These are phyloP conservation scores for Saksenaea vasiformis DNA, from an alignment of 371 early-diverging fungal species.

Conservation along the genomic window DNA sequence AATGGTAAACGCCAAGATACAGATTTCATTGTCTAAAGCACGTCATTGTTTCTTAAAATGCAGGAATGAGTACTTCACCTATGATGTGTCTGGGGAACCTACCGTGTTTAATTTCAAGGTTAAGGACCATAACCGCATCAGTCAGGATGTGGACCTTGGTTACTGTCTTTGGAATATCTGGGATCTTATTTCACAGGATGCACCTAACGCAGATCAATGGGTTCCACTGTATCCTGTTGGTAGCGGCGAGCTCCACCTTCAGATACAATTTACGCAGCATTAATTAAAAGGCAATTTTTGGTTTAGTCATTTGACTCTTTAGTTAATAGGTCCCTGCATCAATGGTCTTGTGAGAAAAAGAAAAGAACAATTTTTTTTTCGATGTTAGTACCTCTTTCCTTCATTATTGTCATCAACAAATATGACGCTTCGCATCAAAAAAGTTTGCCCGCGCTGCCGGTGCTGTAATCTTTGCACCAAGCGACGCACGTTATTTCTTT, in stretches of 20 bases:
- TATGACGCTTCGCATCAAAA: neutral
- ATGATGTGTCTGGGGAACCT: constrained; percentile 29
- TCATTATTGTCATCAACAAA: neutral
- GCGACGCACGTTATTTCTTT: neutral
- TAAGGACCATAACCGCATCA: constrained; percentile 68
- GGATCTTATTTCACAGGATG: constrained; percentile 38
- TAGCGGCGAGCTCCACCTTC: constrained; percentile 43
- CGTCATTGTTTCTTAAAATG: neutral
- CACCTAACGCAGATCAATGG: constrained; percentile 31
- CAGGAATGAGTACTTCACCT: constrained; percentile 24
- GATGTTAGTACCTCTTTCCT: neutral
- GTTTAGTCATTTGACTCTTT: neutral
- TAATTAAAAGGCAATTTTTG: neutral
- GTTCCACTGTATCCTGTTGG: constrained; percentile 35
- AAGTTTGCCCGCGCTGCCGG: neutral
- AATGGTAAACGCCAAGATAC: constrained; percentile 58
- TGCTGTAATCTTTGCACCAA: neutral
- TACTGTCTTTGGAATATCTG: constrained; percentile 52
- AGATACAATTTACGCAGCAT: constrained; percentile 21
- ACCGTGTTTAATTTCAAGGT: constrained; percentile 53
- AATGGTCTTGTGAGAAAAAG: neutral
- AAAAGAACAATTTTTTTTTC: neutral
- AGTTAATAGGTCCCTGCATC: neutral
- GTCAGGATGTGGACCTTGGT: constrained; percentile 62
- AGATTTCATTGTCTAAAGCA: neutral